Percentiles rank a stretch among this genome's conserved stretches.
phyloP scores from a whole-genome alignment of 2,329 filamentous ascomycete genomes.

The Tothia fuscella region DNA sequence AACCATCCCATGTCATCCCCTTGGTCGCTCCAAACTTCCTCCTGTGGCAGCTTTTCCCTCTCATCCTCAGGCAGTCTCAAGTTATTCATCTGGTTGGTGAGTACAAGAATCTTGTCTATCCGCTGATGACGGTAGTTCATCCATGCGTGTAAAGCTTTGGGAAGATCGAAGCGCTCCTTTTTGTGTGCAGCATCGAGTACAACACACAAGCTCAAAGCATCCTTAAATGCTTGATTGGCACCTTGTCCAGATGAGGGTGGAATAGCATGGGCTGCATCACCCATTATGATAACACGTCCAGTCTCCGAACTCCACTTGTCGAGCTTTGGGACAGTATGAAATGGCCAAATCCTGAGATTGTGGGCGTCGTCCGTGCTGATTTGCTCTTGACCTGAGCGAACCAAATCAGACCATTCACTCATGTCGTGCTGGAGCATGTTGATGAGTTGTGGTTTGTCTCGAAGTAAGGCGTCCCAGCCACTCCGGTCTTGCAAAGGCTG shows the following conservation, averaged over 20 bases:
- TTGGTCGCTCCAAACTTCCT: slow-evolving; percentile 10
- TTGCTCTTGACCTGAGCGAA: slow-evolving; percentile 26
- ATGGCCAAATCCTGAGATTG: slow-evolving; percentile 38
- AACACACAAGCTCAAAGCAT: slow-evolving; percentile 19
- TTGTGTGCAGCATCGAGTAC: neutral
- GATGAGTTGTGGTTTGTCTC: slow-evolving; percentile 30
- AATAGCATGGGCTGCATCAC: slow-evolving; percentile 52
- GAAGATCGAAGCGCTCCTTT: neutral
- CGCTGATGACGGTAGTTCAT: slow-evolving; percentile 9
- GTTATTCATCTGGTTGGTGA: slow-evolving; percentile 11
- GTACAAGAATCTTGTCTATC: slow-evolving; percentile 11
- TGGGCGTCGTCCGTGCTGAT: slow-evolving; percentile 18
- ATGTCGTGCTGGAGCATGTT: slow-evolving; percentile 25
- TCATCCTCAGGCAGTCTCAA: slow-evolving; percentile 9
- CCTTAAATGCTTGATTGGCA: slow-evolving; percentile 46
- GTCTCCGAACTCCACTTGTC: slow-evolving; percentile 31
- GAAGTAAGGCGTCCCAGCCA: slow-evolving; percentile 31
- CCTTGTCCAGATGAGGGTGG: slow-evolving; percentile 50
- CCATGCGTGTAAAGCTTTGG: slow-evolving; percentile 2
- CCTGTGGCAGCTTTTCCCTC: slow-evolving; percentile 7
- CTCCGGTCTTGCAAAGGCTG: slow-evolving; percentile 27
- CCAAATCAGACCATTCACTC: slow-evolving; percentile 25
- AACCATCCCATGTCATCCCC: slow-evolving; percentile 10
- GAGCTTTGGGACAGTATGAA: slow-evolving; percentile 36
- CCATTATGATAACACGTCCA: slow-evolving; percentile 35